Evolutionary conservation across 768 basidiomycete genomes (phyloP), one percentile per base, ranked within the genome.

Genomic region (Lentinula sp.): DNA sequence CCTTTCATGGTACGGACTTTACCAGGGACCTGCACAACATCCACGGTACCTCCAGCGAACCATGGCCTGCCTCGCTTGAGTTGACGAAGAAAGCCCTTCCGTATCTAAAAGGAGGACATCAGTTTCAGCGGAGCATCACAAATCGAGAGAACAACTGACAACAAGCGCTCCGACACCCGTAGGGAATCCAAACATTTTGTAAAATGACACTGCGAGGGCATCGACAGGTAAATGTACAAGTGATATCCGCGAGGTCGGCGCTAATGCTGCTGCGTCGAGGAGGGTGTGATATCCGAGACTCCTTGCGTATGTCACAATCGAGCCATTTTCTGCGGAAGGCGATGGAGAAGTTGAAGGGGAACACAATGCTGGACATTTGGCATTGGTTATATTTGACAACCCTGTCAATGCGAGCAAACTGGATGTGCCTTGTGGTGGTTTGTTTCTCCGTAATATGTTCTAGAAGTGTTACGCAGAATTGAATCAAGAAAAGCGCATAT

Each of bases 121-220:
- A 32, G 16, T 28, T 28, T n/a, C 4, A 28, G 37, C 13, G 28
- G 6, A 41, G 15, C 5, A 15, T 9, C 16, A 16, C 7, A 28
- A 42, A 9, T 6, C 37, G 13, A 3, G 20, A 6, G 9, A n/a
- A 23, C 35, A 45, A 56, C 55, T 88, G 48, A 88, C 86, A 33
- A 94, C 71, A 4, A 94, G 77, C 12, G 90, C 90, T 39, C 92
- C 91, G 46, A 93, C 83, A 7, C 91, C 91, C 0, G 91, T 93
- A 10, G 91, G 91, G 66, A 86, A 93, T 37, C 91, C 91, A 64
- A 92, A 91, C 88, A 93, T 92, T 66, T 94, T 94, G 74, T 94
- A 94, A 67, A 93, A 92, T 48, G 88, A 90, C 57, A 94, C 68
- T 0, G 86, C 90, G 81, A 92, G 85, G 1, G 91, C 91, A 70